These are phyloP conservation scores for Cyclotella atomus DNA, from an alignment of 108 stramenopile species.

Conservation along the genomic window DNA sequence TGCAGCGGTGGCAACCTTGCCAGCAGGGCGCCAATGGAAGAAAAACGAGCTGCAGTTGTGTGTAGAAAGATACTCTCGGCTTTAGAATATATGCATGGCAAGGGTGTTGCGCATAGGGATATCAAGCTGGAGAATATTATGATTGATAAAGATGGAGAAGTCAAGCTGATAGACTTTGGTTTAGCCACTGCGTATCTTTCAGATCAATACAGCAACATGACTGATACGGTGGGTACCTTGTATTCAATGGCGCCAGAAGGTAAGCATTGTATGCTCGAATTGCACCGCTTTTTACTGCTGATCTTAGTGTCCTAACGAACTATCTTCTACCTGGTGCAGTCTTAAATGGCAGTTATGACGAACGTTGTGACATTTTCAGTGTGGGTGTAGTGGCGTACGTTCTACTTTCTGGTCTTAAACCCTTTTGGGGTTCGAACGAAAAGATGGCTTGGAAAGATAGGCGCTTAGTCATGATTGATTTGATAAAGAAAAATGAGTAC, in stretches of 20 bases:
- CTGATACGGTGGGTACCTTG: slow-evolving; percentile 17
- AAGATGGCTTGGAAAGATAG: slow-evolving; percentile 26
- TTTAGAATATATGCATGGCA: slow-evolving; percentile 56
- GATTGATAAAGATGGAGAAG: slow-evolving; percentile 29
- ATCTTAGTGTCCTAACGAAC: too few relatives aligned
- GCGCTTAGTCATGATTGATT: slow-evolving; percentile 25
- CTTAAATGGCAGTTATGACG: background rate
- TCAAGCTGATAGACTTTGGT: slow-evolving; percentile 50
- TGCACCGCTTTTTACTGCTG: too few relatives aligned
- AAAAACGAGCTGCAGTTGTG: background rate
- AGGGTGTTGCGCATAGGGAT: slow-evolving; percentile 61
- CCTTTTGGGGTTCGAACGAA: slow-evolving; percentile 23
- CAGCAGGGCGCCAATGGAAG: background rate
- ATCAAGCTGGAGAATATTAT: slow-evolving; percentile 89
- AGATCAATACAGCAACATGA: slow-evolving; percentile 24
- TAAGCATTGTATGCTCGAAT: background rate
- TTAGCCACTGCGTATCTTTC: slow-evolving; percentile 21
- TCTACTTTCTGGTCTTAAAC: slow-evolving; percentile 29
- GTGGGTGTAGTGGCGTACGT: slow-evolving; percentile 19
- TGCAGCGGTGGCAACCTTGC: background rate
- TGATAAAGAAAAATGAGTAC: slow-evolving; percentile 30
- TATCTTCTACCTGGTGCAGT: background rate
- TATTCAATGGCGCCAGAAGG: slow-evolving; percentile 16
- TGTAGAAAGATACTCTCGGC: slow-evolving; percentile 43
- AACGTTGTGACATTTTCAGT: slow-evolving; percentile 11